These are phyloP conservation scores for Garcia nutans DNA, from an alignment of 345 rosid species.

Conservation along the genomic window DNA sequence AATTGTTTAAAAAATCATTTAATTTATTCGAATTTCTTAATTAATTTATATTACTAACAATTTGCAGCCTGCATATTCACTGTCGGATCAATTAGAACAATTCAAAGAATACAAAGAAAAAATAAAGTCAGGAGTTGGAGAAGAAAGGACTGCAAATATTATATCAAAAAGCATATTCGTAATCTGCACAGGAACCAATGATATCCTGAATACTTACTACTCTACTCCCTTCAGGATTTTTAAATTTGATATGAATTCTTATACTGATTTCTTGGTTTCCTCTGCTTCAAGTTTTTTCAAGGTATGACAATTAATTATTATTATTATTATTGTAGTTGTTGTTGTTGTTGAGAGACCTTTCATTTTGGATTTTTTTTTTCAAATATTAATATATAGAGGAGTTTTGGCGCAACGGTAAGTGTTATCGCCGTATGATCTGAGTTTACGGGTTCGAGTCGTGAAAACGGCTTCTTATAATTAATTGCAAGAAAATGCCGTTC, in stretches of 20 bases:
- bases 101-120: conserved; percentile 35
- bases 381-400: too few species aligned
- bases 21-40: too few species aligned
- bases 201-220: conserved; percentile 30
- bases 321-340: too few species aligned
- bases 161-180: conserved; percentile 22
- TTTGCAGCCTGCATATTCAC: conserved; percentile 43
- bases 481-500: too few species aligned
- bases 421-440: too few species aligned
- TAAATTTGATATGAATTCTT: conserved; percentile 25
- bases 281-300: conserved; percentile 21
- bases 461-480: too few species aligned
- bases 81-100: conserved; percentile 44
- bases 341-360: too few species aligned
- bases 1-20: too few species aligned
- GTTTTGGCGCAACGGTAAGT: too few species aligned
- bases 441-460: too few species aligned
- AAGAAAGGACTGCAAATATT: conserved; percentile 17
- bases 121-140: conserved; percentile 32
- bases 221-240: not conserved
- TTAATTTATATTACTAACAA: not conserved
- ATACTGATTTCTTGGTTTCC: conserved; percentile 26
- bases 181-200: conserved; percentile 32
- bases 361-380: too few species aligned
- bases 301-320: conserved; percentile 11